These are phyloP conservation scores for Geranomyces variabilis DNA, from an alignment of 192 early-diverging fungal genomes.

Conservation along the genomic window DNA sequence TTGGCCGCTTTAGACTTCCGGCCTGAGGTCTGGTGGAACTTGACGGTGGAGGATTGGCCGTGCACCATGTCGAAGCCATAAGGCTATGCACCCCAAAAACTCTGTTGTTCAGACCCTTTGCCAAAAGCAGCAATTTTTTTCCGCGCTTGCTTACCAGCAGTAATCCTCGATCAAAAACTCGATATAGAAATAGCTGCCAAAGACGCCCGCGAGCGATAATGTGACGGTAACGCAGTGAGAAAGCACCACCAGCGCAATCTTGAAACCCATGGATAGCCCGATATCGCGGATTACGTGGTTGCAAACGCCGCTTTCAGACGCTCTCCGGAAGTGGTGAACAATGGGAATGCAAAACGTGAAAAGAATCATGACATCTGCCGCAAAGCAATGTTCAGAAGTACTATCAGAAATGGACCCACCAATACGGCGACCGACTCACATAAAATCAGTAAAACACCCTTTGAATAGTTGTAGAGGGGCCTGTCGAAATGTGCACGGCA, in stretches of 20 bases:
- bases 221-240: not conserved
- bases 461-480: not conserved
- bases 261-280: not conserved
- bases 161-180: constrained; percentile 23
- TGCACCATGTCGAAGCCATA: no score
- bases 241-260: constrained; percentile 10
- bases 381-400: no score
- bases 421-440: no score
- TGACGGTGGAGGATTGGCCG: no score
- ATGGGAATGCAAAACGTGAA: not conserved
- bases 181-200: constrained; percentile 3
- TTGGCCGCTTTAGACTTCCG: no score
- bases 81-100: no score
- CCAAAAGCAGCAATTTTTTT: no score
- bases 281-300: not conserved
- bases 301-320: not conserved
- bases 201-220: constrained; percentile 6
- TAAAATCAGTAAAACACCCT: constrained; percentile 15
- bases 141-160: constrained; percentile 11
- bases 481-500: constrained; percentile 12
- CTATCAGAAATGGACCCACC: not conserved
- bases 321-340: not conserved
- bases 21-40: no score
- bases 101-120: no score
- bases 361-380: constrained; percentile 9